Evolutionary conservation across 1,284 basidiomycete species (phyloP), one percentile per base, ranked within the genome.

Genomic region (Apiotrichum gamsii): DNA sequence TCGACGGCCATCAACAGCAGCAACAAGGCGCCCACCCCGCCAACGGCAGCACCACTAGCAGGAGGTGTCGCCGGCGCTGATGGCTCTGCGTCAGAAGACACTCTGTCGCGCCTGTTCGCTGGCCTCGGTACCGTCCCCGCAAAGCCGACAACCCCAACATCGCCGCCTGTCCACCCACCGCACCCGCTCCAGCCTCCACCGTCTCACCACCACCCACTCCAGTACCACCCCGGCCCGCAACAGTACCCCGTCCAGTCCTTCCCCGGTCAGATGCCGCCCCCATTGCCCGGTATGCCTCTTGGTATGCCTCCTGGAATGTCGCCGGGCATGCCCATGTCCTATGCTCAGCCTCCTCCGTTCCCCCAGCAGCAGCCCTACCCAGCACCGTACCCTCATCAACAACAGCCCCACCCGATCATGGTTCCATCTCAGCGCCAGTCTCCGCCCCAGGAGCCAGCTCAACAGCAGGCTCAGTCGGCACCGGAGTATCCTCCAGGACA

Each of bases 91-190:
- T 24, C 34, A n/a, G 57, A 53, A 34, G 65, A 67, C 43, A 63
- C 58, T 5, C 45, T 69, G 9, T 58, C 60, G 1, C 62, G 61
- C n/a, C 51, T 69, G 8, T 69, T 69, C 44, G 64, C 64, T 0
- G 60, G 63, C 15, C 48, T 69, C 0, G 49, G 56, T 13, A 59
- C 45, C 2, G 48, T 54, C 20, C 33, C 43, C 8, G 36, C 46
- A 8, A 35, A 40, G 30, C 18, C 40, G 25, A 11, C 25, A 28
- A 28, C 25, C 9, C 31, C 20, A 20, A 8, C 5, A 3, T 24
- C 31, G 11, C 19, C 40, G 33, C 32, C 41, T 3, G 24, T 20
- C 21, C 33, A 35, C 8, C 25, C 28, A 15, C 8, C 20, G 10
- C 39, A 25, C 3, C 18, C 36, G 15, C 28, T 25, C 8, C 39